Conservation (phyloP, 1,284 basidiomycete genomes). For the Psilocybe mexicana region DNA sequence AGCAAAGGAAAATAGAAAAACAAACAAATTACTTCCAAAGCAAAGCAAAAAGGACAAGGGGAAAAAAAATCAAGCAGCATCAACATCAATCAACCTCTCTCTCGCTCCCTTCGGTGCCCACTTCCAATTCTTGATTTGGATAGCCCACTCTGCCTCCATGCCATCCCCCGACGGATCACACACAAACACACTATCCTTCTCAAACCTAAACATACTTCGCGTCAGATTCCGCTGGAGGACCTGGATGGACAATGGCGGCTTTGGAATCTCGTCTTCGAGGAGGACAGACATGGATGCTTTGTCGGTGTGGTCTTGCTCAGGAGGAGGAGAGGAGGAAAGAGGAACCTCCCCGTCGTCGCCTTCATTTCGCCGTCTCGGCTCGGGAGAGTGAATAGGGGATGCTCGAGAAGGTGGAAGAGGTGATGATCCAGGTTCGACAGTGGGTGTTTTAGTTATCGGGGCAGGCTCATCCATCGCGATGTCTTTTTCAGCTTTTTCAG, state of each 20-base stretch:
- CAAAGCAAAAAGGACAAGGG: slow-evolving; percentile 3
- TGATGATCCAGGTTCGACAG: slow-evolving; percentile 1
- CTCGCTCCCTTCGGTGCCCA: slow-evolving; percentile 30
- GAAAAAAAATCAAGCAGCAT: slow-evolving; percentile 1
- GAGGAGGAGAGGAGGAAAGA: slow-evolving; percentile 9
- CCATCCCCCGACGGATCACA: slow-evolving; percentile 23
- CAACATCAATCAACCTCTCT: slow-evolving; percentile 11
- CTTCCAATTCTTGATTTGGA: slow-evolving; percentile 39
- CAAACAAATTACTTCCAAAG: slow-evolving; percentile 4
- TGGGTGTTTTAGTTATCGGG: not conserved
- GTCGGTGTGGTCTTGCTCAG: slow-evolving; percentile 4
- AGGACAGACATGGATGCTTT: slow-evolving; percentile 4
- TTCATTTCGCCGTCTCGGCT: slow-evolving; percentile 7
- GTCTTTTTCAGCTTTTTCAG: not conserved
- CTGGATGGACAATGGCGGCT: slow-evolving; percentile 28
- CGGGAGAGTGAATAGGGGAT: slow-evolving; percentile 19
- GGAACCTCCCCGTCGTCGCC: not conserved
- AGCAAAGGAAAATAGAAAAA: slow-evolving; percentile 1
- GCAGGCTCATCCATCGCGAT: not conserved
- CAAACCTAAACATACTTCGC: slow-evolving; percentile 36
- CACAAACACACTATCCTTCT: slow-evolving; percentile 36
- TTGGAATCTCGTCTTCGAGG: slow-evolving; percentile 17
- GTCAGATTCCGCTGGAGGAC: slow-evolving; percentile 36
- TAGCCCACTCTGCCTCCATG: slow-evolving; percentile 36
- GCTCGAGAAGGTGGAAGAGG: slow-evolving; percentile 16